Evolutionary conservation across 2,329 filamentous ascomycete genomes (phyloP).

Genomic region (Talaromyces islandicus): DNA sequence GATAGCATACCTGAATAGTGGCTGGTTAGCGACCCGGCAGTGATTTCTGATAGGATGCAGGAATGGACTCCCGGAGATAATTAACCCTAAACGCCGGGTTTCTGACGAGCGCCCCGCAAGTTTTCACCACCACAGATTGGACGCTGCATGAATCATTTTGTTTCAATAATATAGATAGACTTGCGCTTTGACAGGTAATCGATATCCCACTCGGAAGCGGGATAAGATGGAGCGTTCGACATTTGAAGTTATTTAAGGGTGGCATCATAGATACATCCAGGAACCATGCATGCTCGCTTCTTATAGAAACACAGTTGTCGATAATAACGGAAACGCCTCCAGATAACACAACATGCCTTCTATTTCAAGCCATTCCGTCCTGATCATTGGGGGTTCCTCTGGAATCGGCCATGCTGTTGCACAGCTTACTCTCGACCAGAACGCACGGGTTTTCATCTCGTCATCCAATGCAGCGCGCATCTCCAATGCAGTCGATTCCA

Average conservation of each 20-base stretch:
- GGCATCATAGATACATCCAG: not conserved
- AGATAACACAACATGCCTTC: not conserved
- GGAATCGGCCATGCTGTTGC: slow-evolving; percentile 50
- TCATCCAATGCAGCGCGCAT: slow-evolving; percentile 38
- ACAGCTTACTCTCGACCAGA: slow-evolving; percentile 45
- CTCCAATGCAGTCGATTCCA: slow-evolving; percentile 30
- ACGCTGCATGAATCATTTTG: not conserved
- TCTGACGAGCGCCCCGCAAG: not conserved
- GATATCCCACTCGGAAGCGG: not conserved
- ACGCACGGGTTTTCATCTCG: slow-evolving; percentile 43
- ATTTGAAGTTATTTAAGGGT: not conserved
- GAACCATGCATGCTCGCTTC: not conserved
- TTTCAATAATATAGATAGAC: not conserved
- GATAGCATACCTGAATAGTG: not conserved
- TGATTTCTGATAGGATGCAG: not conserved
- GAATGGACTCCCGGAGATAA: not conserved
- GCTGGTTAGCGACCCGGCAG: not conserved
- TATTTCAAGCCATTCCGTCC: slow-evolving; percentile 36
- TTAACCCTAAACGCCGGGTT: not conserved
- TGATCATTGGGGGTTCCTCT: slow-evolving; percentile 48
- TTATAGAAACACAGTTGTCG: not conserved
- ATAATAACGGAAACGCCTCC: not conserved
- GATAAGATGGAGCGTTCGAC: not conserved
- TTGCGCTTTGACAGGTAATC: not conserved
- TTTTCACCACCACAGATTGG: not conserved